A percentile compares a stretch with the other conserved stretches of the same genome.
These are phyloP conservation scores for Psilocybe cyanescens DNA, from an alignment of 768 basidiomycete genomes.

Conservation along the genomic window DNA sequence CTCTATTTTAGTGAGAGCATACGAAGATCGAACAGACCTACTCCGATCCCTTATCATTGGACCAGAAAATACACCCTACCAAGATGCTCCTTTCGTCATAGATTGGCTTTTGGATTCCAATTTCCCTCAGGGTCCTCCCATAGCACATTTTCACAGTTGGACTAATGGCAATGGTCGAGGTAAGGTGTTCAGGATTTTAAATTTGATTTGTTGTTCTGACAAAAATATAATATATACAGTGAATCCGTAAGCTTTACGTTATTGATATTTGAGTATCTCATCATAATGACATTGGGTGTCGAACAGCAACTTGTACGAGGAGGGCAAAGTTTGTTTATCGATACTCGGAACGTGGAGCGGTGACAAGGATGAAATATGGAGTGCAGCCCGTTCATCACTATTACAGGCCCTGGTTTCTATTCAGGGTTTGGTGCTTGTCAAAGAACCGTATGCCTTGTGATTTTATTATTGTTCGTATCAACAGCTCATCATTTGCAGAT, in stretches of 20 bases:
- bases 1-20: slow-evolving; percentile 87
- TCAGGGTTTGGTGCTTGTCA: slow-evolving; percentile 90
- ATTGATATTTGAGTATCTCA: not conserved
- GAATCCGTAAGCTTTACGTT: slow-evolving; percentile 59
- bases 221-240: slow-evolving; percentile 39
- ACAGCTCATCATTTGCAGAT: slow-evolving; percentile 42
- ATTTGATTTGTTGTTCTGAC: slow-evolving; percentile 5
- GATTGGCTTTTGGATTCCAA: slow-evolving; percentile 90
- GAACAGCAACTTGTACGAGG: slow-evolving; percentile 86
- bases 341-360: slow-evolving; percentile 93
- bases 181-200: slow-evolving; percentile 31
- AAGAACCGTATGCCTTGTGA: slow-evolving; percentile 73
- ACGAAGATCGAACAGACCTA: slow-evolving; percentile 88
- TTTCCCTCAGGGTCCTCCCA: slow-evolving; percentile 82
- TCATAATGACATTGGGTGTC: not conserved
- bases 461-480: slow-evolving; percentile 1
- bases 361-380: slow-evolving; percentile 89
- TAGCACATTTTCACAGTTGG: slow-evolving; percentile 92
- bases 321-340: slow-evolving; percentile 93
- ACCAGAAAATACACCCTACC: slow-evolving; percentile 93
- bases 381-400: slow-evolving; percentile 78
- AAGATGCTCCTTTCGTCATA: slow-evolving; percentile 93
- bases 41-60: slow-evolving; percentile 90
- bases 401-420: slow-evolving; percentile 94
- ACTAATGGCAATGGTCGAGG: slow-evolving; percentile 93